A percentile compares a stretch with the other conserved stretches of the same genome.
phyloP scores from a whole-genome alignment of 129 eudicot genomes.

The Centella asiatica region DNA sequence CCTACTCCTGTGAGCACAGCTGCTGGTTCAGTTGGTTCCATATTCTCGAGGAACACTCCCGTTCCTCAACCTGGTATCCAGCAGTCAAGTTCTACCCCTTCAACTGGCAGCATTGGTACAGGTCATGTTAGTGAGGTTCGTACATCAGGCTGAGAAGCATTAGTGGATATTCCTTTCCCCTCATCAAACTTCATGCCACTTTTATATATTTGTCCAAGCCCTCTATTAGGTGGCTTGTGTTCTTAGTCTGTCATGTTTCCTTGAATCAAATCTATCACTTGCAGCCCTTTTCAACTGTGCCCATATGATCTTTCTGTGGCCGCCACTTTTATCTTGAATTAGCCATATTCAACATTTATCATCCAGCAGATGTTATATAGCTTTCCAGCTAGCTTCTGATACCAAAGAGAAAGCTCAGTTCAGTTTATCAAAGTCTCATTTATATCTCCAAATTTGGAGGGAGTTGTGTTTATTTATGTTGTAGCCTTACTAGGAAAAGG shows the following conservation, averaged over 20 bases:
- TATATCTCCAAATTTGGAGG: constrained; percentile 30
- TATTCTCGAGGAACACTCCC: constrained; percentile 40
- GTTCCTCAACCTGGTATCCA: constrained; percentile 40
- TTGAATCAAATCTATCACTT: constrained; percentile 14
- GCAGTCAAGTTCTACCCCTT: constrained; percentile 26
- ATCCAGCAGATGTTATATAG: constrained; percentile 27
- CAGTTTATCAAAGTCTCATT: constrained; percentile 14
- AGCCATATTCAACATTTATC: constrained; percentile 35
- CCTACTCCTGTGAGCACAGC: constrained; percentile 47
- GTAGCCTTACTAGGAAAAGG: constrained; percentile 26
- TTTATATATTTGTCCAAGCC: constrained; percentile 21
- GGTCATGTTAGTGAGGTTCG: constrained; percentile 25
- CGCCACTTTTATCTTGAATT: constrained; percentile 33
- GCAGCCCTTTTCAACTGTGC: constrained; percentile 25
- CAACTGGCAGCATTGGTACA: constrained; percentile 31
- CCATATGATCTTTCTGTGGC: constrained; percentile 43
- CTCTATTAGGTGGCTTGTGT: constrained; percentile 9
- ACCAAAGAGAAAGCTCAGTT: constrained; percentile 23
- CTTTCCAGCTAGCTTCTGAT: constrained; percentile 34
- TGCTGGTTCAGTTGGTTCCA: constrained; percentile 59
- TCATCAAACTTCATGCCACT: constrained; percentile 23
- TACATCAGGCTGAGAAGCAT: constrained; percentile 26
- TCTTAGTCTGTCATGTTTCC: constrained; percentile 19
- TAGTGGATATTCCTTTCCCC: constrained; percentile 13
- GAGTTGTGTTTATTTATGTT: constrained; percentile 34